Evolutionary conservation across 495 filamentous ascomycete genomes (phyloP), one percentile per base, ranked within the genome.

Genomic region (Trichoderma virens): DNA sequence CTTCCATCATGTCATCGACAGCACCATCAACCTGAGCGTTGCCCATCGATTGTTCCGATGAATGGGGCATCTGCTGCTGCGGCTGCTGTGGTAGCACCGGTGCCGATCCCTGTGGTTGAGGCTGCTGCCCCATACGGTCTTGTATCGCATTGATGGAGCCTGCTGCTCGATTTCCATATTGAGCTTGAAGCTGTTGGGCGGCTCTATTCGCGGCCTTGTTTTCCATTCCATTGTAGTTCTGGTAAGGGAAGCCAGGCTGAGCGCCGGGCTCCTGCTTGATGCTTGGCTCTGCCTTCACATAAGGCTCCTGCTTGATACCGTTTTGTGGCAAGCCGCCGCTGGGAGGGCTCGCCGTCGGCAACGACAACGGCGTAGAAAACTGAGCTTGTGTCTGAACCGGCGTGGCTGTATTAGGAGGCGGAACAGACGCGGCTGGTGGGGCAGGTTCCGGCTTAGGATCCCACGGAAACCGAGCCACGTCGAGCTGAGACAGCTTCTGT

Each of bases 381-480:
- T 73, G 69, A 62, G 71, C 62, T 71, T 70, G 69, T 71, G 73
- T 34, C 65, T 72, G 63, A 71, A 77, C 71, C 67, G 66, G 61
- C 67, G 74, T 69, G 25, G 59, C 56, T 54, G 68, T 64, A 38
- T 78, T 67, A 32, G 80, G 76, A 41, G 75, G 75, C 23, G 74
- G 71, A 61, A 5, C 51, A 56, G 51, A 30, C 13, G 51, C 25
- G 51, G 79, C 70, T 34, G 74, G 70, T n/a, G 77, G 77, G 62
- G 73, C 66, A 51, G 77, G 77, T 39, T 82, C 83, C 59, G 76
- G 82, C 76, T 81, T 83, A 67, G 94, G 94, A 70, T 98, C 95
- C 95, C 95, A 99, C 27, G 95, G 95, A 76, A 97, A 98, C 43
- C 85, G 79, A 62, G 93, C 95, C 66, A 96, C 84, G 59, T 88